Conservation (phyloP, 2,329 filamentous ascomycete species). For the Corinectria fuckeliana region DNA sequence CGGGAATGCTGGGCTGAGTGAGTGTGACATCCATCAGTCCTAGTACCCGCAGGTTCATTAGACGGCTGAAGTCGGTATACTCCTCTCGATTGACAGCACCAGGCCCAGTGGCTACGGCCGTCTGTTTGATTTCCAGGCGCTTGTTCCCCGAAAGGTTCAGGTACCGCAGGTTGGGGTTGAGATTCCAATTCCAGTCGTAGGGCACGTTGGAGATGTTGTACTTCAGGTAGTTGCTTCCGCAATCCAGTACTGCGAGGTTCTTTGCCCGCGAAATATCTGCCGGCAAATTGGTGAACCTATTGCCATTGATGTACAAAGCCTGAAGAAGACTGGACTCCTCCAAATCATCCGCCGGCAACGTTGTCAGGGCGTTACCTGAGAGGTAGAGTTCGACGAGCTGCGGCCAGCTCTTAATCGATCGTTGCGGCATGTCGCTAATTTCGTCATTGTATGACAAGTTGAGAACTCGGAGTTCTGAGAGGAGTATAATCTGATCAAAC, state of each 20-base stretch:
- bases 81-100: conserved; percentile 64
- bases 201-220: conserved; percentile 99
- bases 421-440: conserved; percentile 87
- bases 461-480: conserved; percentile 83
- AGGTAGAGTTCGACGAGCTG: conserved; percentile 91
- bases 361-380: conserved; percentile 93
- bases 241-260: conserved; percentile 90
- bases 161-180: conserved; percentile 93
- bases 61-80: conserved; percentile 86
- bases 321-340: conserved; percentile 89
- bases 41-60: conserved; percentile 83
- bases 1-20: conserved; percentile 89
- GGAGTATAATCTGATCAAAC: conserved; percentile 85
- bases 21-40: conserved; percentile 98
- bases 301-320: conserved; percentile 93
- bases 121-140: conserved; percentile 85
- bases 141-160: conserved; percentile 98
- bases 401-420: conserved; percentile 88
- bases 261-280: conserved; percentile 94
- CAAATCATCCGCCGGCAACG: conserved; percentile 89
- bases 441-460: conserved; percentile 93
- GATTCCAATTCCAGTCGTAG: conserved; percentile 99
- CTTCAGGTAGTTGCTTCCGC: conserved; percentile 92
- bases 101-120: conserved; percentile 55
- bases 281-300: conserved; percentile 95